Evolutionary conservation across 208 protist genomes (phyloP), one percentile per base, ranked within the genome.

Genomic region (Trypanosoma lewisi): DNA sequence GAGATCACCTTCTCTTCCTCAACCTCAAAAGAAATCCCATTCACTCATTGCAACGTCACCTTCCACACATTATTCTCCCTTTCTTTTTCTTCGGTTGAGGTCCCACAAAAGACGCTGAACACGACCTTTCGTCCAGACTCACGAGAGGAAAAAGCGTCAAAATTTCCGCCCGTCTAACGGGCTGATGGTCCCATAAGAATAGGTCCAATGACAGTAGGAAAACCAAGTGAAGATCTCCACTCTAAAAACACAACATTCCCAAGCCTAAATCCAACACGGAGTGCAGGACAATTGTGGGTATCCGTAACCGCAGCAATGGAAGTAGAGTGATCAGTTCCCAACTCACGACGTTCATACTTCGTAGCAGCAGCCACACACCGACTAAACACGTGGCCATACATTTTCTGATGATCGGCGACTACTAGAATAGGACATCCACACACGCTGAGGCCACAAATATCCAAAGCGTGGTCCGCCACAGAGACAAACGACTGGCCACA

Each of bases 201-300:
- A 39, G 44, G 44, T 8, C 64, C 55, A 34, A 62, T 16, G 49
- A 34, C 34, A 41, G 50, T n/a, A 41, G 64, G 64, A 51, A 7
- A 37, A 23, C 27, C n/a, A 14, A 25, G 31, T 31, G 21, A n/a
- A 19, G 30, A 48, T 17, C 8, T 2, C 45, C 54, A 70, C 36
- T 70, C 64, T 49, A 70, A 70, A 0, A 70, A 14, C 16, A 33
- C 30, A 57, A 70, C 19, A 25, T 37, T 58, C 21, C 54, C 64
- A 0, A 63, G 27, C 1, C 37, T 70, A 39, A 54, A 70, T 25
- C 64, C 64, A 48, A 63, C 23, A 11, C 63, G 16, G 28, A 70
- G 19, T 21, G 64, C 64, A 19, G 54, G 37, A 3, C 27, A 16
- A 39, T 19, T 25, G 28, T 8, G 8, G 19, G n/a, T 30, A 41